Evolutionary conservation across 352 stramenopile genomes (phyloP), one percentile per base, ranked within the genome.

Genomic region (Peronospora tabacina): DNA sequence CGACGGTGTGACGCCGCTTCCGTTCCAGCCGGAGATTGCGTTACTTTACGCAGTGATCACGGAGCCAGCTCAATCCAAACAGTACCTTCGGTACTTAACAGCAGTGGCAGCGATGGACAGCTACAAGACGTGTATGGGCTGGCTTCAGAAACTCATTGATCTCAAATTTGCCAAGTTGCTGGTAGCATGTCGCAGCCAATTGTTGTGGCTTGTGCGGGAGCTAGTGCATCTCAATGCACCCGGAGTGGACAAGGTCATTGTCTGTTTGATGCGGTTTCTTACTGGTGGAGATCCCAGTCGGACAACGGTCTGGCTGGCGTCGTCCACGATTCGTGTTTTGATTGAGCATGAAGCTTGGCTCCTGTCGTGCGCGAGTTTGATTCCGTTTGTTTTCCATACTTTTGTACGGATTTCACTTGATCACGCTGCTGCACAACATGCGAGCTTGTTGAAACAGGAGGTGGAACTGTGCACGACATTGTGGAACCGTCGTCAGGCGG

Each of bases 121-220:
- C 53, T 88, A 82, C 57, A 88, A 87, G 52, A 87, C 76, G 52
- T 82, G 75, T 42, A 73, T 90, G 43, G 72, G 63, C 16, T 81
- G 76, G 61, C 63, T 93, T 13, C 79, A 90, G 61, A 85, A 88
- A 39, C 68, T 93, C 36, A 81, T 93, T 16, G 82, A 93, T 16
- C 66, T 75, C 13, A 90, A 90, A 48, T 93, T 90, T 40, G 63
- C 72, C 15, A 90, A 89, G 58, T 61, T 93, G 19, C 49, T 85
- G n/a, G 73, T 83, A 2, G 64, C 69, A 2, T 89, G 79, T 41
- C 75, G 82, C 24, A 87, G 74, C 42, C 78, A 93, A 35, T 46
- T 93, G 49, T 59, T 90, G 15, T 93, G 79, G 79, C 66, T 93
- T 5, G 69, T 90, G 19, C 64, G 80, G 32, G 80, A 90, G 37